Percentiles rank a stretch among this genome's conserved stretches.
These are phyloP conservation scores for Cyclostephanos tholiformis DNA, from an alignment of 108 stramenopile species.

Conservation along the genomic window DNA sequence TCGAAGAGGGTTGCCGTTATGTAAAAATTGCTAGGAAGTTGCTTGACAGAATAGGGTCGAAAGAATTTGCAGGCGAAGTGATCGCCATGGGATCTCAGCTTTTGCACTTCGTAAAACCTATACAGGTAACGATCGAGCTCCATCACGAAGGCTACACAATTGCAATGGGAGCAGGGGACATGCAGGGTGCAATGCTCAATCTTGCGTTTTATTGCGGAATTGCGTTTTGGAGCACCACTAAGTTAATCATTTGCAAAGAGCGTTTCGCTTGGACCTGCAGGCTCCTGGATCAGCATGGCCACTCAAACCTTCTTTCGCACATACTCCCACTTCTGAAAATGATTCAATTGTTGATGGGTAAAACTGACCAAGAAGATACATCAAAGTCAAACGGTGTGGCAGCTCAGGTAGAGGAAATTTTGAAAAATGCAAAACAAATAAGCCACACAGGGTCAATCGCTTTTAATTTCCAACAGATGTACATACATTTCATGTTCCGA, in stretches of 20 bases:
- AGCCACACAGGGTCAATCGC: neutral
- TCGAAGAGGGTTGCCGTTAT: slow-evolving; percentile 12
- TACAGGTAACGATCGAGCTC: slow-evolving; percentile 6
- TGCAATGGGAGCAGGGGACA: slow-evolving; percentile 28
- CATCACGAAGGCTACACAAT: neutral
- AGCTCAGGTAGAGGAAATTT: neutral
- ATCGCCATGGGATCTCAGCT: neutral
- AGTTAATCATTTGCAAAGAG: neutral
- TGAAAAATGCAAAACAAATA: neutral
- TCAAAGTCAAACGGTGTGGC: neutral
- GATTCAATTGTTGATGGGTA: neutral
- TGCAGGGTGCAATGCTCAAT: slow-evolving; percentile 4
- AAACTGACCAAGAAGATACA: neutral
- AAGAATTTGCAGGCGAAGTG: slow-evolving; percentile 14
- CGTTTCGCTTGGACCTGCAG: neutral
- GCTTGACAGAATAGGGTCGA: slow-evolving; percentile 2
- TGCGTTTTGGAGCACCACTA: slow-evolving; percentile 3
- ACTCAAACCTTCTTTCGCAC: neutral
- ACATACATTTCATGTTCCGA: slow-evolving; percentile 10
- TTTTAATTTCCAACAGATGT: slow-evolving; percentile 12
- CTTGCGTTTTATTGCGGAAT: neutral
- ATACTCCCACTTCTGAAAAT: neutral
- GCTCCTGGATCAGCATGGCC: slow-evolving; percentile 6
- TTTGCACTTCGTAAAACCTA: slow-evolving; percentile 5
- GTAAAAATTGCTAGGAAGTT: slow-evolving; percentile 17